These are phyloP conservation scores for Rhodotorula graminis DNA, from an alignment of 768 basidiomycete species.

Conservation along the genomic window DNA sequence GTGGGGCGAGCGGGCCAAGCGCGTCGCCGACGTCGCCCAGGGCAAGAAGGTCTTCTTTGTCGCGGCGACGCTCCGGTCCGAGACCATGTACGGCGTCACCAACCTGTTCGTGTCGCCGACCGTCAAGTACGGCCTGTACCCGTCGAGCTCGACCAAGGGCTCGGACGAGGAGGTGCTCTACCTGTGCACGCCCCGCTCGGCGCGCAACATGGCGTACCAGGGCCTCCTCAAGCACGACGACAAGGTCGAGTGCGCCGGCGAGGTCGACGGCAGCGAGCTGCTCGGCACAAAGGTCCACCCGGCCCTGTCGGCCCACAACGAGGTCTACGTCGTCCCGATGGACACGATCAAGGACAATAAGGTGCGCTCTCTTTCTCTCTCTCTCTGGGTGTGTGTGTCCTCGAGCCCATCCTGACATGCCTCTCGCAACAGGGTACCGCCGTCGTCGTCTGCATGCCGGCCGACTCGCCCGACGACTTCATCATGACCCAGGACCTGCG, in stretches of 20 bases:
- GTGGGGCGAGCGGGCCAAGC: conserved; percentile 69
- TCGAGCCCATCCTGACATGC: not conserved
- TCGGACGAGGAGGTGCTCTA: conserved; percentile 64
- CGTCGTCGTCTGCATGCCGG: conserved; percentile 95
- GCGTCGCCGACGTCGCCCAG: conserved; percentile 55
- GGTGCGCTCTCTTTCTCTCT: conserved; percentile 48
- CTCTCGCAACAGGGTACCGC: conserved; percentile 68
- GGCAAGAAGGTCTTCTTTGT: conserved; percentile 82
- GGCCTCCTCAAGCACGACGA: conserved; percentile 63
- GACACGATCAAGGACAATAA: conserved; percentile 94
- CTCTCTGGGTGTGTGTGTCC: too few species aligned
- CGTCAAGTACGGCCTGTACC: conserved; percentile 88
- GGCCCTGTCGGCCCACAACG: conserved; percentile 70
- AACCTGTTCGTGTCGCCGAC: conserved; percentile 90
- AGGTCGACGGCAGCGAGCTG: conserved; percentile 71
- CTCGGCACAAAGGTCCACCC: conserved; percentile 87
- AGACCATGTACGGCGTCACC: conserved; percentile 99
- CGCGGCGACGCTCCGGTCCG: conserved; percentile 92
- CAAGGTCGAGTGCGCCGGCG: conserved; percentile 51
- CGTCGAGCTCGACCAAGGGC: conserved; percentile 59
- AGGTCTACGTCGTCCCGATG: conserved; percentile 98
- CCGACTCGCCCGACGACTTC: conserved; percentile 97
- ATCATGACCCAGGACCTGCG: conserved; percentile 81
- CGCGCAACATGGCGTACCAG: conserved; percentile 97
- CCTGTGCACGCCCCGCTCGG: conserved; percentile 79